Base-by-base conservation (phyloP, 805 yeast species). In the Millerozyma acaciae region DNA sequence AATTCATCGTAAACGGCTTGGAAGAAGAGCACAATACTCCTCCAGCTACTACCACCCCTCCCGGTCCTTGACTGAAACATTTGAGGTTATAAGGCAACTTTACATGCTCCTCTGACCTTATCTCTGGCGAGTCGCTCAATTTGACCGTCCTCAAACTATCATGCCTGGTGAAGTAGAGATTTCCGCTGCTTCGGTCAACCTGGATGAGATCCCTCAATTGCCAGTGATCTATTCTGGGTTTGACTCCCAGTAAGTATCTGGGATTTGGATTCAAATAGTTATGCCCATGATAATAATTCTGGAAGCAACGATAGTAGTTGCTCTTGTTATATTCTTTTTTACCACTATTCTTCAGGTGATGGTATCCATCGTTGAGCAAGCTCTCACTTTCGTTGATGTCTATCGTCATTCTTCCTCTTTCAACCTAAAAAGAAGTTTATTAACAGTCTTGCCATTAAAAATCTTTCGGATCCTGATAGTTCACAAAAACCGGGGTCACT, bases 151-250 rank as follows among this genome's bases (percentile, higher is more conserved):
- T 67, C 20, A 84, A 68, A 15, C 69, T 51, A 38, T 75, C 76
- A 26, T 76, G 76, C 37, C 63, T 64, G 1, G 88, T 80, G 51
- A 79, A 84, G 36, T 73, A 68, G 6, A 84, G 61, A 26, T 66
- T 65, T 39, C 71, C 61, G 51, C 40, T 68, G 55, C 35, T 53
- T 37, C 30, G 47, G 40, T 35, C 80, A 10, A 73, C 70, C 43
- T 78, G 74, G 5, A 87, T 63, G 48, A 87, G 67, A 50, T 87
- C 90, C 22, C 94, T 67, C 20, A 87, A 65, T 55, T 86, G 96
- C 95, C 95, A 87, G 61, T 86, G 78, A 33, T 67, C 66, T 27
- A 56, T 60, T 10, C 56, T 48, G 5, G 65, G 48, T 16, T 53
- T 51, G 18, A 62, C 47, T 26, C 47, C 49, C 15, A 63, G 43